Conservation (phyloP, 202 grass and related monocot species). For the Alloteropsis angusta region DNA sequence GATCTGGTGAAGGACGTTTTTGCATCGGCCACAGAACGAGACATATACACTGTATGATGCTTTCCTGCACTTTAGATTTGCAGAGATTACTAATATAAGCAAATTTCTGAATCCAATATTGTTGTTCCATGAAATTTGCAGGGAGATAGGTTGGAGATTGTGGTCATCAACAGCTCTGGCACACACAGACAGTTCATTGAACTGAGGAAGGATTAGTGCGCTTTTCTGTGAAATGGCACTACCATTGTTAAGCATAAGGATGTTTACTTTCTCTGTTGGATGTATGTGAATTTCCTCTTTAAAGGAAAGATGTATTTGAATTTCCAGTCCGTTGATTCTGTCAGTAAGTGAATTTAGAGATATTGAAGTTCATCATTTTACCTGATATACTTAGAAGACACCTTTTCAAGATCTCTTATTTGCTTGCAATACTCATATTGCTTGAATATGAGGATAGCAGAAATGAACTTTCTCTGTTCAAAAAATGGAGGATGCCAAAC, state of each 20-base stretch:
- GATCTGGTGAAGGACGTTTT: conserved; percentile 96
- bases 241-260: neutral
- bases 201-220: conserved; percentile 54
- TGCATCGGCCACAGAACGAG: conserved; percentile 81
- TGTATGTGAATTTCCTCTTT: neutral
- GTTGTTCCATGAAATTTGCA: conserved; percentile 31
- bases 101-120: neutral
- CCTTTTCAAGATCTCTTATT: neutral
- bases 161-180: conserved; percentile 66
- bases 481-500: neutral
- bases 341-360: neutral
- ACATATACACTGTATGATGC: conserved; percentile 76
- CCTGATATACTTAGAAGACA: neutral
- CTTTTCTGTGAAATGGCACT: neutral
- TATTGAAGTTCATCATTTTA: neutral
- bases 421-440: neutral
- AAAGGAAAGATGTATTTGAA: neutral
- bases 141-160: conserved; percentile 79
- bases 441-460: neutral
- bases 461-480: neutral
- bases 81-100: neutral
- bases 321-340: neutral
- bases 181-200: conserved; percentile 58
- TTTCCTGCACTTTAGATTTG: neutral
- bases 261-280: neutral